Evolutionary conservation across 2,329 filamentous ascomycete species (phyloP), one percentile per base, ranked within the genome.

Genomic region (Colletotrichum musae): DNA sequence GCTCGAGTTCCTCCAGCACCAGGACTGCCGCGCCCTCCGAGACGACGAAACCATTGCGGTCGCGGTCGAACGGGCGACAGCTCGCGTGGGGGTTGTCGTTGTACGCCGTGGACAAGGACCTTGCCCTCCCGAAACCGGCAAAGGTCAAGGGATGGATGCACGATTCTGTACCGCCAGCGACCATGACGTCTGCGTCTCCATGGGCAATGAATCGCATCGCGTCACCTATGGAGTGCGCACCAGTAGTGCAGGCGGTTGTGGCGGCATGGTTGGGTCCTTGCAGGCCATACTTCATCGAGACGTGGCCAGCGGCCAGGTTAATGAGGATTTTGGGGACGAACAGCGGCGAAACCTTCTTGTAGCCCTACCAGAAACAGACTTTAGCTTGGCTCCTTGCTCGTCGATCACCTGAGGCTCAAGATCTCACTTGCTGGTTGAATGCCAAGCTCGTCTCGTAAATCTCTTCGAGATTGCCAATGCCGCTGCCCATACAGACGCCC

Each of bases 71-170:
- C 0, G 96, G 96, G 10, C 96, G 87, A 36, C 94, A 97, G 58
- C 94, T 90, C 54, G 88, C 84, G 2, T 83, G 73, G 0, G 95
- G 94, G 10, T 86, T 80, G 69, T 93, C 83, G 76, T 98, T 98
- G 82, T 90, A 97, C 4, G 86, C 87, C 0, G 94, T 97, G 6
- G 94, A 92, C 43, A 99, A 84, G 60, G 95, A 98, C 68, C 95
- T 89, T 1, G 95, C 94, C 71, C 94, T 88, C 26, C 94, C 92
- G 76, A 99, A 99, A 6, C 95, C 96, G 6, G 95, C 94, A 73
- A 98, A 92, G 2, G 95, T 93, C 51, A 99, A 86, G 10, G 96
- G 96, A 77, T 99, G 95, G 64, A 99, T 95, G 79, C 96, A 99
- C 0, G 95, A 94, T 80, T 99, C 96, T 9, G 95, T 90, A 32